These are phyloP conservation scores for Cucumis melo DNA, from an alignment of 306 rosid species.

Conservation along the genomic window DNA sequence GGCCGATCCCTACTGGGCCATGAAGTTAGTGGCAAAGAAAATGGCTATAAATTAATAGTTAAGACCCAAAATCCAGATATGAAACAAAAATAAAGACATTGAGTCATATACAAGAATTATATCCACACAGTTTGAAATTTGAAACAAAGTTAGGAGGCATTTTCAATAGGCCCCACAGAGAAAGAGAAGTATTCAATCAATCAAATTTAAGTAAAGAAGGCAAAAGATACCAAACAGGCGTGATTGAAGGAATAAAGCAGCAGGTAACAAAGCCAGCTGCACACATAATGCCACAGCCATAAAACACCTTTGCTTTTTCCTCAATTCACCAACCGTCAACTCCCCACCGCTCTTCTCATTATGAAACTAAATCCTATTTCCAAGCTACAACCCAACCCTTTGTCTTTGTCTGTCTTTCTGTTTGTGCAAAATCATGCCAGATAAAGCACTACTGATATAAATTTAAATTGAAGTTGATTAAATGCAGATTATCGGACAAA, in stretches of 20 bases:
- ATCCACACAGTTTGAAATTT: not conserved
- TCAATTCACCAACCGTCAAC: conserved; percentile 3
- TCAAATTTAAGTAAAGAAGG: not conserved
- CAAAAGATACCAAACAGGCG: not conserved
- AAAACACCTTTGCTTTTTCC: not conserved
- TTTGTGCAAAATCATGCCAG: not conserved
- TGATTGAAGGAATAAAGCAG: conserved; percentile 3
- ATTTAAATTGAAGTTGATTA: not conserved
- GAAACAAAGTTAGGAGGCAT: not conserved
- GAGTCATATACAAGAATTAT: not conserved
- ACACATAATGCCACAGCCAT: not conserved
- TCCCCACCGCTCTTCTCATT: not conserved
- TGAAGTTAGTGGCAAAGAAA: not conserved
- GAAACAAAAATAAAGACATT: not conserved
- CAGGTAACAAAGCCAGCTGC: not conserved
- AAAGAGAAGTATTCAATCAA: not conserved
- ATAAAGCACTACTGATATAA: not conserved
- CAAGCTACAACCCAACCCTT: not conserved
- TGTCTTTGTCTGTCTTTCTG: not conserved
- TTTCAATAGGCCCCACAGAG: conserved; percentile 3
- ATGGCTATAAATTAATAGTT: not conserved
- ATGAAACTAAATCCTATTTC: not conserved
- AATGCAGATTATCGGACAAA: not conserved
- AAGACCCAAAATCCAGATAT: not conserved
- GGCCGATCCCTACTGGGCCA: not conserved